Percentiles rank a stretch among this genome's conserved stretches.
Evolutionary conservation across 495 filamentous ascomycete species (phyloP).

Genomic region (Achaetomiella virescens): DNA sequence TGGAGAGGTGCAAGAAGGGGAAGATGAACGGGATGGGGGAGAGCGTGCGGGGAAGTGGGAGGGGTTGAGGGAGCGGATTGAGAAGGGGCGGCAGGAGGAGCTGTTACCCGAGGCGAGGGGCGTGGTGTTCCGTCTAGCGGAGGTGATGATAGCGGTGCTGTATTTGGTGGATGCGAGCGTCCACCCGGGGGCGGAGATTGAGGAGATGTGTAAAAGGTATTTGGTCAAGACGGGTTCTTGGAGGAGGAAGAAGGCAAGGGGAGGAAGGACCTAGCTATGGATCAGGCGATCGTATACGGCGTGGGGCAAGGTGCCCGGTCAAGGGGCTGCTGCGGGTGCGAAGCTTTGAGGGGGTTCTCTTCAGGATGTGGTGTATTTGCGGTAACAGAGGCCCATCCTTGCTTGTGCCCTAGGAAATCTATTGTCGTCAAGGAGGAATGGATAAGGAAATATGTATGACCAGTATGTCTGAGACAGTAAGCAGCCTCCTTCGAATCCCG

Average conservation of each 20-base stretch:
- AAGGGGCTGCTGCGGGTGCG: not conserved
- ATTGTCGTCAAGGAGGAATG: slow-evolving; percentile 4
- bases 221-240: slow-evolving; percentile 25
- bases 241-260: not conserved
- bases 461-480: not conserved
- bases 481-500: not conserved
- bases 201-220: slow-evolving; percentile 28
- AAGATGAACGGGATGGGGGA: not conserved
- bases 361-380: not conserved
- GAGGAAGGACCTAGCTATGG: slow-evolving; percentile 13
- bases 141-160: slow-evolving; percentile 32
- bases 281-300: slow-evolving; percentile 25
- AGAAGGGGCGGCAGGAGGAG: slow-evolving; percentile 15
- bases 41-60: slow-evolving; percentile 19
- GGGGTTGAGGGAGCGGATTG: slow-evolving; percentile 16
- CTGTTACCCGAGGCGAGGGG: slow-evolving; percentile 31
- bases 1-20: not conserved
- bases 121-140: slow-evolving; percentile 28
- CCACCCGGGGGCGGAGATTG: slow-evolving; percentile 20
- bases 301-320: not conserved
- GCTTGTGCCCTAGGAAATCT: slow-evolving; percentile 9
- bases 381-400: not conserved
- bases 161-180: slow-evolving; percentile 26
- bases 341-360: slow-evolving; percentile 5
- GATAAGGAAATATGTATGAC: not conserved